These are phyloP conservation scores for Elongisporangium undulatum DNA, from an alignment of 352 stramenopile genomes.

Conservation along the genomic window DNA sequence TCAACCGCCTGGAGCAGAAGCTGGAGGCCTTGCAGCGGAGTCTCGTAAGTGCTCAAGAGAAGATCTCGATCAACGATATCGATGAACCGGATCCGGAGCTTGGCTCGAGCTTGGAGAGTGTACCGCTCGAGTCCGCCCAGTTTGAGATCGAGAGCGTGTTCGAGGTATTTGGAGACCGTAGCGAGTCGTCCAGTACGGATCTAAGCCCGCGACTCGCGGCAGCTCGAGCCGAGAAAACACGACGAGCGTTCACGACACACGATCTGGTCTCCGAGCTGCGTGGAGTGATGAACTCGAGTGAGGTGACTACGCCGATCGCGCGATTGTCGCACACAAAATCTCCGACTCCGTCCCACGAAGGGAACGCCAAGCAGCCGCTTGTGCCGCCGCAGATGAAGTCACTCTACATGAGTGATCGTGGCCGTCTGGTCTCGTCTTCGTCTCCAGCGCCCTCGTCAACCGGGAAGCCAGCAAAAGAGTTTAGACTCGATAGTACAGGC, in stretches of 20 bases:
- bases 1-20: conserved; percentile 55
- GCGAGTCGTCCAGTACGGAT: conserved; percentile 4
- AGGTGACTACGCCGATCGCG: conserved; percentile 27
- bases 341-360: conserved; percentile 11
- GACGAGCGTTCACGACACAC: conserved; percentile 28
- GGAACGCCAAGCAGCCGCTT: conserved; percentile 3
- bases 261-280: conserved; percentile 51
- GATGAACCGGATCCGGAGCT: conserved; percentile 47
- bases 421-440: neutral
- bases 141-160: conserved; percentile 51
- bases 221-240: conserved; percentile 4
- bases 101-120: conserved; percentile 19
- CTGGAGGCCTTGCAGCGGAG: conserved; percentile 56
- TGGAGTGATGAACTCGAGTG: conserved; percentile 67
- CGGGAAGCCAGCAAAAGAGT: neutral
- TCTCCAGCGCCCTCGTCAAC: neutral
- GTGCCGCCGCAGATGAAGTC: conserved; percentile 7
- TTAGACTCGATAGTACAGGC: neutral
- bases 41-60: conserved; percentile 53
- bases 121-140: conserved; percentile 37
- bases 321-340: conserved; percentile 25
- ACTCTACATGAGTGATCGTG: neutral
- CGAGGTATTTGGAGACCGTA: conserved; percentile 33
- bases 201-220: neutral
- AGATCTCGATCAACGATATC: conserved; percentile 50